Conservation (phyloP, 148 eudicot species). For the Spergularia marina region DNA sequence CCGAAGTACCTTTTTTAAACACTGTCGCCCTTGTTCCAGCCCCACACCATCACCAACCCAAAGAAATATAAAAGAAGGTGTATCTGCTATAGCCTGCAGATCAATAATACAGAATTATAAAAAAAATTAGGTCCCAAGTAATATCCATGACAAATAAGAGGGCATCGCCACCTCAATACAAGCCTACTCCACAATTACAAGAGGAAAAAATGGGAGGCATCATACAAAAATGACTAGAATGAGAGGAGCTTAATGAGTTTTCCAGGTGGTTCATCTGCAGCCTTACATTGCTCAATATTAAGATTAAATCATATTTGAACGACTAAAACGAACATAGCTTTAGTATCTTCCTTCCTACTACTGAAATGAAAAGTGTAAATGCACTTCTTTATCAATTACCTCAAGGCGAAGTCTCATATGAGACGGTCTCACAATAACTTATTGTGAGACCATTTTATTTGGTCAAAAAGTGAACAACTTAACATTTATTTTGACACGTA, state of each 20-base stretch:
- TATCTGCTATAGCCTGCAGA: constrained; percentile 90
- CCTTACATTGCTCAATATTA: not conserved
- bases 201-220: not conserved
- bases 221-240: not conserved
- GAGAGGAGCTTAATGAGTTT: not conserved
- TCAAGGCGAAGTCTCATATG: no score
- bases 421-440: no score
- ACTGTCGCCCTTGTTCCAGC: constrained; percentile 95
- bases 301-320: not conserved
- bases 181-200: not conserved
- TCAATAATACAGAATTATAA: not conserved
- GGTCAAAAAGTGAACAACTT: no score
- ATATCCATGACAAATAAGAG: not conserved
- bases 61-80: constrained; percentile 94
- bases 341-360: not conserved
- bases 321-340: not conserved
- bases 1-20: constrained; percentile 75
- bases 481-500: no score
- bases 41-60: constrained; percentile 99
- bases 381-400: constrained; percentile 32
- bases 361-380: not conserved
- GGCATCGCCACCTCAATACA: not conserved
- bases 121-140: not conserved
- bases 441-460: no score
- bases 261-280: not conserved